phyloP scores from a whole-genome alignment of 2,329 filamentous ascomycete genomes.

The Alternaria gansuensis region DNA sequence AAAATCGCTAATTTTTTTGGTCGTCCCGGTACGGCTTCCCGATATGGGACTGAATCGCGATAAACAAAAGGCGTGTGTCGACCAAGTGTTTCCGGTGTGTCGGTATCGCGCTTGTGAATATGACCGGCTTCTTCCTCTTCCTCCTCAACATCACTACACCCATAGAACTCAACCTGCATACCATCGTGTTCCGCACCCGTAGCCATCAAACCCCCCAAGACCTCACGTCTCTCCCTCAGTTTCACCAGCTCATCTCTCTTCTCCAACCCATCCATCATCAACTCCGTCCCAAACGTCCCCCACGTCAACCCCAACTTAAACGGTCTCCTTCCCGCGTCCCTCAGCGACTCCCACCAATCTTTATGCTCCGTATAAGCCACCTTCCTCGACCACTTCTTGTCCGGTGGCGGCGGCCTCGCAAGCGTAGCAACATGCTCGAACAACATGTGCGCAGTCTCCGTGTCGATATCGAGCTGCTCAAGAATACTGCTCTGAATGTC shows the following conservation, averaged over 20 bases:
- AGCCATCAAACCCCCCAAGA: fast-evolving
- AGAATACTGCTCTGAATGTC: constrained; percentile 18
- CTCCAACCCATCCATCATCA: neutral
- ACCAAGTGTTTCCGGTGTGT: neutral
- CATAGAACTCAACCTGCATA: too few relatives aligned
- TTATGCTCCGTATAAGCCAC: constrained; percentile 31
- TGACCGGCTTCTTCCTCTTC: neutral
- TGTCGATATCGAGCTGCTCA: constrained; percentile 2
- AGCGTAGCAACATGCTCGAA: constrained; percentile 35
- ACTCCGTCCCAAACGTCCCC: constrained; percentile 20
- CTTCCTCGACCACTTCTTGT: constrained; percentile 12
- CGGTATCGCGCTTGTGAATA: neutral
- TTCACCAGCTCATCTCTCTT: neutral
- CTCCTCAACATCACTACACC: neutral
- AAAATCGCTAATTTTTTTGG: neutral
- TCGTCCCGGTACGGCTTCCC: too few relatives aligned
- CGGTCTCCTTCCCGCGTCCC: constrained; percentile 32
- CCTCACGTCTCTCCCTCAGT: neutral
- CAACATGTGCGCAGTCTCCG: constrained; percentile 3
- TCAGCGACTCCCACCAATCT: constrained; percentile 29
- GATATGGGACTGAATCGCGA: neutral
- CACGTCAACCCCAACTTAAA: constrained; percentile 43
- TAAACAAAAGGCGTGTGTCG: neutral
- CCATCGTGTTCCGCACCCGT: neutral
- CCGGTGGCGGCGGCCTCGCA: constrained; percentile 5